These are phyloP conservation scores for Colletotrichum horii DNA, from an alignment of 2,329 filamentous ascomycete genomes.

Conservation along the genomic window DNA sequence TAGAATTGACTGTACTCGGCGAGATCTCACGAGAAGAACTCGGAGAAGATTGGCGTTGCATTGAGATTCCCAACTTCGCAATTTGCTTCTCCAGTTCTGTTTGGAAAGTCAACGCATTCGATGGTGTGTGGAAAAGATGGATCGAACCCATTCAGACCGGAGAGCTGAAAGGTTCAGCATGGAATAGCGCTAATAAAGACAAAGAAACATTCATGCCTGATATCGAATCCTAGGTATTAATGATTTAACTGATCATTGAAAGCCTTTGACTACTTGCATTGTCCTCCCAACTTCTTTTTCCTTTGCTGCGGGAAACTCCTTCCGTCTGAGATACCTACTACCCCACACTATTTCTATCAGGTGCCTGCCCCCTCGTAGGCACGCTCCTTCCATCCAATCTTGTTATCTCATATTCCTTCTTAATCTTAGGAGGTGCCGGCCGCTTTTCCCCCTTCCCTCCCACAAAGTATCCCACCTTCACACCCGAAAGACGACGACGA, in stretches of 20 bases:
- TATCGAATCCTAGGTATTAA: not conserved
- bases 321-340: rapidly evolving
- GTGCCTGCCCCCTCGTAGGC: not conserved
- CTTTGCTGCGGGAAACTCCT: not conserved
- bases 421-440: not conserved
- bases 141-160: rapidly evolving
- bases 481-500: not conserved
- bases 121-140: rapidly evolving
- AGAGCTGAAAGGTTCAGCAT: not conserved
- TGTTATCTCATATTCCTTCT: rapidly evolving
- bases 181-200: not conserved
- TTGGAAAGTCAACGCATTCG: not conserved
- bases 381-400: not conserved
- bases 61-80: not conserved
- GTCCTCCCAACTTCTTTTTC: rapidly evolving
- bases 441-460: not conserved
- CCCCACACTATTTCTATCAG: not conserved
- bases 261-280: not conserved
- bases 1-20: no score
- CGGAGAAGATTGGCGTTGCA: rapidly evolving
- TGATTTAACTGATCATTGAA: not conserved
- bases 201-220: rapidly evolving
- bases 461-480: not conserved
- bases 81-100: rapidly evolving
- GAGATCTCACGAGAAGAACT: rapidly evolving